These are phyloP conservation scores for Peniophora sp. DNA, from an alignment of 1,284 basidiomycete genomes.

Conservation along the genomic window DNA sequence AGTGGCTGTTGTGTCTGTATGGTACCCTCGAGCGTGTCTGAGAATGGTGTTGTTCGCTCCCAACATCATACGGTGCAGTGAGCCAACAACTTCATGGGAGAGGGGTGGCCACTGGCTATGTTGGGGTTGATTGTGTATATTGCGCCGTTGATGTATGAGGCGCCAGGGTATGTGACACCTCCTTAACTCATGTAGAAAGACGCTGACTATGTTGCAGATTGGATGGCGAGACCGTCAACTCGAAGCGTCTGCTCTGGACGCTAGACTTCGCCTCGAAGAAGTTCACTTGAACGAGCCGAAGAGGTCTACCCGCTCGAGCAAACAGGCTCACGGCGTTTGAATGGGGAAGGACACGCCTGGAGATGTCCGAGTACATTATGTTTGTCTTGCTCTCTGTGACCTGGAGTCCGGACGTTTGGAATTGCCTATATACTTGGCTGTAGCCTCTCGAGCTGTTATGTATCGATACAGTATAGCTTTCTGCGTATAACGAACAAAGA, in stretches of 20 bases:
- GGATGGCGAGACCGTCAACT: conserved; percentile 66
- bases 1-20: too few species aligned
- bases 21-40: too few species aligned
- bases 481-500: too few species aligned
- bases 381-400: background rate
- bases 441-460: background rate
- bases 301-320: too few species aligned
- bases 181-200: background rate
- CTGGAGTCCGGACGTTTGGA: background rate
- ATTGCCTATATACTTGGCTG: background rate
- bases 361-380: too few species aligned
- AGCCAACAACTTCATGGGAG: too few species aligned
- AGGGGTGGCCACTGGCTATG: conserved; percentile 52
- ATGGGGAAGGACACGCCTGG: too few species aligned
- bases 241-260: conserved; percentile 72
- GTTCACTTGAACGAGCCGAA: too few species aligned
- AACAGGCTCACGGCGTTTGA: too few species aligned
- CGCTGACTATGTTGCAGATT: conserved; percentile 37
- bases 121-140: conserved; percentile 70
- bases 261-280: conserved; percentile 78
- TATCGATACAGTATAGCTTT: too few species aligned
- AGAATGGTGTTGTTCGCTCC: too few species aligned
- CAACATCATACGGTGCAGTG: too few species aligned
- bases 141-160: conserved; percentile 87
- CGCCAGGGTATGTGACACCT: conserved; percentile 83